Conservation (phyloP, 176 grass and related monocot species). For the Ensete ventricosum region DNA sequence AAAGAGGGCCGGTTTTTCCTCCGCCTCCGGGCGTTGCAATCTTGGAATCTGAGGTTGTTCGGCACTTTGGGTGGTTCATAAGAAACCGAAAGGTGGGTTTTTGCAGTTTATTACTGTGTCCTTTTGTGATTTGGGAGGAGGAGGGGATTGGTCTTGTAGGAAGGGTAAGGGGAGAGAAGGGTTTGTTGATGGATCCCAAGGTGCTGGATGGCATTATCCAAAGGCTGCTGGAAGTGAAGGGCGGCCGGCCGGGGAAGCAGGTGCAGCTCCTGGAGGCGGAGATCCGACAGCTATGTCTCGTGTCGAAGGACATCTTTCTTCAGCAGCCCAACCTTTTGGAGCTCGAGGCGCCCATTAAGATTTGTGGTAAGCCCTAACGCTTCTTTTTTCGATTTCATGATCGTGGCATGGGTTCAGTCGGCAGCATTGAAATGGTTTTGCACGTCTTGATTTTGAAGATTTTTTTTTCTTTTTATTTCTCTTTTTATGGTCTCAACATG, state of each 20-base stretch:
- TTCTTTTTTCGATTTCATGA: conserved; percentile 3
- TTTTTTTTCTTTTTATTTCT: background rate
- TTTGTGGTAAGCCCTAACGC: conserved; percentile 26
- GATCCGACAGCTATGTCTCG: conserved; percentile 39
- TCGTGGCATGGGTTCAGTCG: background rate
- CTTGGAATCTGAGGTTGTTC: background rate
- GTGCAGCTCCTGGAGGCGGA: conserved; percentile 37
- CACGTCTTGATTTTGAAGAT: background rate
- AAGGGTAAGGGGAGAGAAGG: background rate
- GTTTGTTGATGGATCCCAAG: conserved; percentile 27
- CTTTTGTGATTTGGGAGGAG: background rate
- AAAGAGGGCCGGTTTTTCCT: background rate
- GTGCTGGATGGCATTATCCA: conserved; percentile 35
- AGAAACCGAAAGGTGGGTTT: background rate
- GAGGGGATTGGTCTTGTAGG: background rate
- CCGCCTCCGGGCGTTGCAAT: background rate
- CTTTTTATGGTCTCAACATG: too few relatives aligned
- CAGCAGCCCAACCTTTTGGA: conserved; percentile 42
- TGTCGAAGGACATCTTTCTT: conserved; percentile 39
- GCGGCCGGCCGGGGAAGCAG: conserved; percentile 36
- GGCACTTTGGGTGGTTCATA: background rate
- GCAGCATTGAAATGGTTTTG: background rate
- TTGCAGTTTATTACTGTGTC: background rate
- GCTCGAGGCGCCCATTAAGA: conserved; percentile 44
- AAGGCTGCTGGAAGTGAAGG: conserved; percentile 33